Conservation (phyloP, 208 protist species). For the Crithidia fasciculata region DNA sequence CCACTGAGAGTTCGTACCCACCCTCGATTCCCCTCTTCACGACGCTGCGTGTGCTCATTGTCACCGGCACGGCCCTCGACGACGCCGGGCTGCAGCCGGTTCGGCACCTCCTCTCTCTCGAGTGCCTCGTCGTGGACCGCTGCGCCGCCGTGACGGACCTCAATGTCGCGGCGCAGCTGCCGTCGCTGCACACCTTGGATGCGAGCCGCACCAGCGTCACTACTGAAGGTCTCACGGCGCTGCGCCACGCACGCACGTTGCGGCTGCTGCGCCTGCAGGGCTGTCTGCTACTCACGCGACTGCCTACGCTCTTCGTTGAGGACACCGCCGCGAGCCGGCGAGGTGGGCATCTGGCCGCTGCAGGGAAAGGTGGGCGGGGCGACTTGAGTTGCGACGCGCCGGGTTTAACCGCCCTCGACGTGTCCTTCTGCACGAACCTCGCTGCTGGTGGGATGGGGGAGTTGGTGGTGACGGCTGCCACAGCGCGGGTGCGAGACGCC, state of each 20-base stretch:
- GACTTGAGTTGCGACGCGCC: not conserved
- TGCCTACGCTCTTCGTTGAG: conserved; percentile 28
- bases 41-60: conserved; percentile 26
- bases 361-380: not conserved
- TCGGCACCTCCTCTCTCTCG: conserved; percentile 8
- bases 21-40: conserved; percentile 10
- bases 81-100: conserved; percentile 22
- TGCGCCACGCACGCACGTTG: conserved; percentile 33
- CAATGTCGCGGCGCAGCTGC: conserved; percentile 38
- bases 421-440: conserved; percentile 15
- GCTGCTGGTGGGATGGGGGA: not conserved
- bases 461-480: conserved; percentile 1
- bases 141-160: conserved; percentile 27
- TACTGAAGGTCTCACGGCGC: conserved; percentile 28
- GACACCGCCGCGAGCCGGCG: not conserved
- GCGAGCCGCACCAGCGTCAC: conserved; percentile 42
- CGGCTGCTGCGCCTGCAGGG: conserved; percentile 39
- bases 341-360: not conserved
- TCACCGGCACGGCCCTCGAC: conserved; percentile 27
- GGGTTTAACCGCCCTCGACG: conserved; percentile 5
- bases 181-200: conserved; percentile 40
- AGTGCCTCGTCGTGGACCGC: conserved; percentile 25
- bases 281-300: conserved; percentile 34
- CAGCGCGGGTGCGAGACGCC: conserved; percentile 9
- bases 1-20: too few species aligned